Evolutionary conservation across 805 yeast genomes (phyloP).

Genomic region (Candida golubevii): DNA sequence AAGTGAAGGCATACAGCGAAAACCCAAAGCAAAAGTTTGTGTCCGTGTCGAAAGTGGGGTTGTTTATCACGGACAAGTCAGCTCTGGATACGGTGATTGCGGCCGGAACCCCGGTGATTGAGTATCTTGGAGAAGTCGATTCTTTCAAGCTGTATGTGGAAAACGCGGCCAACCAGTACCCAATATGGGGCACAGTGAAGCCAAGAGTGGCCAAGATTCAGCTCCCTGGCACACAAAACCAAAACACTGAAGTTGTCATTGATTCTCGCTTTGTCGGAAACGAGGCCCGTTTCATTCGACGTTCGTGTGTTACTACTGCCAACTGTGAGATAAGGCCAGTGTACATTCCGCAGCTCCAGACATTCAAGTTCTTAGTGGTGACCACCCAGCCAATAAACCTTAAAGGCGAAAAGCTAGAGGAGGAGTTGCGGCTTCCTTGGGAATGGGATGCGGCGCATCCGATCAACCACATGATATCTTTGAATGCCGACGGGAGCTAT

Average conservation of each 20-base stretch:
- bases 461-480: constrained; percentile 47
- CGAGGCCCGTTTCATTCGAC: constrained; percentile 66
- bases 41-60: constrained; percentile 68
- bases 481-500: constrained; percentile 11
- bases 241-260: constrained; percentile 44
- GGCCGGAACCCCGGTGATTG: constrained; percentile 49
- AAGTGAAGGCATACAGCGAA: constrained; percentile 58
- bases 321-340: constrained; percentile 63
- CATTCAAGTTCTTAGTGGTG: constrained; percentile 49
- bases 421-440: constrained; percentile 80
- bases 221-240: constrained; percentile 15
- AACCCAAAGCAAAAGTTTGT: constrained; percentile 52
- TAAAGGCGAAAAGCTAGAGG: constrained; percentile 27
- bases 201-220: constrained; percentile 32
- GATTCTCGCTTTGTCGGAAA: constrained; percentile 84
- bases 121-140: constrained; percentile 71
- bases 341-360: constrained; percentile 34
- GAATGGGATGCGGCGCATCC: constrained; percentile 85
- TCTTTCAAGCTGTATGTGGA: constrained; percentile 57
- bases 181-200: constrained; percentile 63
- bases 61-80: constrained; percentile 37
- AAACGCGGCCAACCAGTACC: constrained; percentile 73
- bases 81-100: constrained; percentile 27
- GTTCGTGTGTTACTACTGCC: constrained; percentile 60
- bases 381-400: constrained; percentile 51